Evolutionary conservation across 2,329 filamentous ascomycete genomes (phyloP).

Genomic region (Cladosporium oxysporum): DNA sequence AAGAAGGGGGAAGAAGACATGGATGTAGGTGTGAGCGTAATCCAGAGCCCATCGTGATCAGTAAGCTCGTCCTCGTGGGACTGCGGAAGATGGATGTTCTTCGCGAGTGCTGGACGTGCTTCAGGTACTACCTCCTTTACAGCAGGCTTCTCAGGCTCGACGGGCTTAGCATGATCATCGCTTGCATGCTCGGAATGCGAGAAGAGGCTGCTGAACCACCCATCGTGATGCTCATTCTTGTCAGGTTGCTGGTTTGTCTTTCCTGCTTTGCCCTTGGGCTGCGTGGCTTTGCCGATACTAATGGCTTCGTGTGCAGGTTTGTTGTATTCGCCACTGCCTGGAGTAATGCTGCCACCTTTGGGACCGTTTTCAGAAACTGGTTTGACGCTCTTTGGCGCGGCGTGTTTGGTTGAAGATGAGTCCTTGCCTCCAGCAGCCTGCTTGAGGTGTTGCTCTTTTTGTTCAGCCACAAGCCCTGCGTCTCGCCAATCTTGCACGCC

Average conservation of each 20-base stretch:
- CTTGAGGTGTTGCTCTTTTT: constrained; percentile 33
- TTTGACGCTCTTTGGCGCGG: constrained; percentile 32
- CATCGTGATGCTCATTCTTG: constrained; percentile 22
- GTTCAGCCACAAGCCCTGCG: constrained; percentile 64
- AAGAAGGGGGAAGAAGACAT: constrained; percentile 90
- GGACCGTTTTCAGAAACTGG: constrained; percentile 43
- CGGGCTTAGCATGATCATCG: neutral
- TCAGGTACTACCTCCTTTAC: neutral
- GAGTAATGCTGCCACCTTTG: constrained; percentile 68
- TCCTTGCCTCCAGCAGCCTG: constrained; percentile 29
- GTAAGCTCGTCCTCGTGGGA: constrained; percentile 17
- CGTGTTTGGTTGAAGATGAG: constrained; percentile 18
- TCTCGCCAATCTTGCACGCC: constrained; percentile 88
- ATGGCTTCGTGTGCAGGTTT: constrained; percentile 40
- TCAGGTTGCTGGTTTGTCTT: constrained; percentile 23
- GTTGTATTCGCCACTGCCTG: constrained; percentile 70
- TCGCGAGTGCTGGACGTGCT: constrained; percentile 13
- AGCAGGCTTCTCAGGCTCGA: neutral
- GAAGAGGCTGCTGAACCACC: constrained; percentile 34
- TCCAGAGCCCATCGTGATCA: constrained; percentile 79
- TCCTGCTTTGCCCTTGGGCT: constrained; percentile 18
- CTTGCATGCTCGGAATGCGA: constrained; percentile 7
- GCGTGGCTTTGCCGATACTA: constrained; percentile 22
- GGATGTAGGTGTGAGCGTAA: constrained; percentile 90
- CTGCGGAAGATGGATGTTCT: constrained; percentile 17